These are phyloP conservation scores for Colletotrichum tanaceti DNA, from an alignment of 2,329 filamentous ascomycete species.

Conservation along the genomic window DNA sequence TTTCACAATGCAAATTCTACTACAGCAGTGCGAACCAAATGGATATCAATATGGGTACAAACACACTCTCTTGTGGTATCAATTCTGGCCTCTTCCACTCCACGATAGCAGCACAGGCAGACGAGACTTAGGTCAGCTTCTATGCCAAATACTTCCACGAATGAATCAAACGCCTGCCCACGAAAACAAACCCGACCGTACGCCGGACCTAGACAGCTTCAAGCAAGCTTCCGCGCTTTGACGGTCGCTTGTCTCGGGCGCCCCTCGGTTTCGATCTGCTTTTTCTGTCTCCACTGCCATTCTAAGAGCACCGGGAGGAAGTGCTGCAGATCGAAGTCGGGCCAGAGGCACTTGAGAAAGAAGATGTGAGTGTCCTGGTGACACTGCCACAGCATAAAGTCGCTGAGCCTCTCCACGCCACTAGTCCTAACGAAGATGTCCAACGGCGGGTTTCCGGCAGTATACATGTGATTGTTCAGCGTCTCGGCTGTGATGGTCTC, in stretches of 20 bases:
- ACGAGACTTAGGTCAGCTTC: conserved; percentile 2
- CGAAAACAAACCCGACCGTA: background rate
- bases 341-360: conserved; percentile 93
- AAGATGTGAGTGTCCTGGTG: conserved; percentile 93
- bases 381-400: conserved; percentile 99
- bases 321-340: conserved; percentile 92
- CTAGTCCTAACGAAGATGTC: conserved; percentile 94
- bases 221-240: conserved; percentile 34
- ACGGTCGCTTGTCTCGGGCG: conserved; percentile 51
- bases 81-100: conserved; percentile 11
- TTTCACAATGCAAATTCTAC: background rate
- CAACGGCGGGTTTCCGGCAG: conserved; percentile 83
- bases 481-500: conserved; percentile 89
- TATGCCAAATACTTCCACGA: background rate
- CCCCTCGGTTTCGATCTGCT: conserved; percentile 66
- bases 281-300: conserved; percentile 80
- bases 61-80: conserved; percentile 33
- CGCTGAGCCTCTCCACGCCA: conserved; percentile 90
- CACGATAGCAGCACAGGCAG: background rate
- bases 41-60: conserved; percentile 36
- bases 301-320: conserved; percentile 93
- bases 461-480: conserved; percentile 88
- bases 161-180: conserved; percentile 17
- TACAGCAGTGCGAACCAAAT: conserved; percentile 1
- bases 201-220: background rate